Percentiles rank a stretch among this genome's conserved stretches.
These are phyloP conservation scores for Boletus mariae DNA, from an alignment of 1,284 basidiomycete species.

Conservation along the genomic window DNA sequence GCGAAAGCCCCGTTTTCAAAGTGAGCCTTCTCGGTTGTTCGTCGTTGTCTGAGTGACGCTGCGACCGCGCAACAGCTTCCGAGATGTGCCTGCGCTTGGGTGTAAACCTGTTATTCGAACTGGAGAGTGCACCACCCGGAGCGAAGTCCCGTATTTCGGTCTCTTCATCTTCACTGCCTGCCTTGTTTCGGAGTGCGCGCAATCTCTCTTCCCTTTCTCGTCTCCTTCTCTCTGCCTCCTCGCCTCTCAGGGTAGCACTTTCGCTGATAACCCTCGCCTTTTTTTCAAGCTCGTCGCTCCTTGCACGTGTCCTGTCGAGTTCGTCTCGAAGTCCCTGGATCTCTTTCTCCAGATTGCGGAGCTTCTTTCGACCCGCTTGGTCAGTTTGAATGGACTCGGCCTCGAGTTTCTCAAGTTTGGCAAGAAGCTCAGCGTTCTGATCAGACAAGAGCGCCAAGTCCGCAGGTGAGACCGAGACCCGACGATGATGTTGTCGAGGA, in stretches of 20 bases:
- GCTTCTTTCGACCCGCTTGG: conserved; percentile 59
- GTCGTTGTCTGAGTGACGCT: conserved; percentile 8
- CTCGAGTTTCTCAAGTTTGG: conserved; percentile 72
- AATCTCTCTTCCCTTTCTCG: conserved; percentile 56
- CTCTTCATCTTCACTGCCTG: conserved; percentile 29
- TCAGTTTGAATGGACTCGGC: conserved; percentile 65
- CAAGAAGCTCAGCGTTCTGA: conserved; percentile 76
- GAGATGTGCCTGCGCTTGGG: conserved; percentile 29
- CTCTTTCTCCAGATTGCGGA: conserved; percentile 75
- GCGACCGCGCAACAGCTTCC: conserved; percentile 20
- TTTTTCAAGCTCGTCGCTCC: conserved; percentile 67
- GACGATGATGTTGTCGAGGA: conserved; percentile 41
- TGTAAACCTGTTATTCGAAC: conserved; percentile 19
- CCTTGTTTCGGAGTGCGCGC: conserved; percentile 41
- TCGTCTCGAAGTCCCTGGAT: conserved; percentile 66
- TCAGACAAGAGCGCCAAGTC: conserved; percentile 70
- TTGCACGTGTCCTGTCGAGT: conserved; percentile 65
- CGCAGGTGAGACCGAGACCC: conserved; percentile 62
- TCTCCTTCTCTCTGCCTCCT: conserved; percentile 48
- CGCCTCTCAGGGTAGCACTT: conserved; percentile 40
- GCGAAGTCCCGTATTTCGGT: conserved; percentile 56
- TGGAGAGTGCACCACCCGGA: conserved; percentile 45
- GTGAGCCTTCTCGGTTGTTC: conserved; percentile 19
- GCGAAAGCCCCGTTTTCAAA: conserved; percentile 17
- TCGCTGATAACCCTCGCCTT: conserved; percentile 43